Base-by-base conservation (phyloP, 139 green algal species). In the Tetratostichococcus sp. region DNA sequence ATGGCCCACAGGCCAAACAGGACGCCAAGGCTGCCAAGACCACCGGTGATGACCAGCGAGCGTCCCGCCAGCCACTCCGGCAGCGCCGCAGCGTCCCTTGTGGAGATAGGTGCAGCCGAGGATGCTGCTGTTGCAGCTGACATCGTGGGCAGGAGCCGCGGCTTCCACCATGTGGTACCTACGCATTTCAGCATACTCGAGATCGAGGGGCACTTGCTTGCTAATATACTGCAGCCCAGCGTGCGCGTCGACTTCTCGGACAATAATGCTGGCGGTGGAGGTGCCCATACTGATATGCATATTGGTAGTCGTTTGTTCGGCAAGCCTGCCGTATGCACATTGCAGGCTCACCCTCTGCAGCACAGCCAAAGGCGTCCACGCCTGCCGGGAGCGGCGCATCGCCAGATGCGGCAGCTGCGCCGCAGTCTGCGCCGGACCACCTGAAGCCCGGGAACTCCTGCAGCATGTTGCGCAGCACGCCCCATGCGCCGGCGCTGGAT, bases 1-100 rank as follows among this genome's bases (percentile, higher is more conserved):
- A 74, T 70, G 3, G 89, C 71, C 88, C 90, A 94, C 1, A 50
- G 23, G 4, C 75, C 74, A 0, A 90, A 70, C 31, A 94, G 73
- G 0, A 75, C 5, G 33, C 90, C 90, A 5, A 95, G 77, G 0
- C 83, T 82, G 30, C 91, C 91, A 0, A 83, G 80, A 23, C 91
- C 90, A 4, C 91, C 90, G 1, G 84, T 89, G 34, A 94, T 82
- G 6, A 84, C 22, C 65, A 31, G 71, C 35, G 39, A 58, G 31
- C 14, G 33, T 39, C 59, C 67, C 58, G 16, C 21, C 67, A 59
- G 11, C 72, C 35, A 65, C 26, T 19, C 22, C 11, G 16, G 16
- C 31, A 58, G 34, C 4, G 73, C 58, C 62, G 59, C 59, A 35
- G 59, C 69, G 17, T 30, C 22, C 23, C 11, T 16, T 66, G 58